These are phyloP conservation scores for Blastobotrys serpentis DNA, from an alignment of 1,139 yeast genomes.

Conservation along the genomic window DNA sequence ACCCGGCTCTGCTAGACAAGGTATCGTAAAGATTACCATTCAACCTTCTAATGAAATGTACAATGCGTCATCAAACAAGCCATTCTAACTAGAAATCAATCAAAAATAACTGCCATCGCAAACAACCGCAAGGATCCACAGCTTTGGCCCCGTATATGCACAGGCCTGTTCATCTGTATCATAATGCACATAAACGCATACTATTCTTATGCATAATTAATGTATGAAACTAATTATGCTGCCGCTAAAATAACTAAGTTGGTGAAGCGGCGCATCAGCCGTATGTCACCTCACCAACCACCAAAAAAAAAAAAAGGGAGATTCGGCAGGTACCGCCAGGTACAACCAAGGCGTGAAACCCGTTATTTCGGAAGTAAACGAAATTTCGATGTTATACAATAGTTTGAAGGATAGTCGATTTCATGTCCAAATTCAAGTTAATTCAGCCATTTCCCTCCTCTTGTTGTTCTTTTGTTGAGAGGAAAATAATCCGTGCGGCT, in stretches of 20 bases:
- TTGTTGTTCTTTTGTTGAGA: not conserved
- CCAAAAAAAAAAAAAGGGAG: not conserved
- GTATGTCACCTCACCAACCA: not conserved
- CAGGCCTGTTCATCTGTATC: not conserved
- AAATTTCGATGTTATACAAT: not conserved
- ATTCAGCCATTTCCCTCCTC: conserved; percentile 1
- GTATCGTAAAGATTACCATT: too few relatives aligned
- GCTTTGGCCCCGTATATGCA: not conserved
- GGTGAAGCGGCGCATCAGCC: too few relatives aligned
- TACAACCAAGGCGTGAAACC: too few relatives aligned
- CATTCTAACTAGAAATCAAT: not conserved
- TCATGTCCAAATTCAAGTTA: not conserved
- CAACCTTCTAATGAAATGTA: too few relatives aligned
- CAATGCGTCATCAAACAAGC: too few relatives aligned
- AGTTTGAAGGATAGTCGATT: not conserved
- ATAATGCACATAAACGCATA: not conserved
- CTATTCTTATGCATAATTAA: not conserved
- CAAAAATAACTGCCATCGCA: not conserved
- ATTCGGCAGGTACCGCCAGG: too few relatives aligned
- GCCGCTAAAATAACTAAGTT: too few relatives aligned
- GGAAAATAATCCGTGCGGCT: conserved; percentile 6
- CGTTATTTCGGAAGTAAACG: conserved; percentile 2
- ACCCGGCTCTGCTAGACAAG: too few relatives aligned
- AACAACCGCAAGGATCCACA: too few relatives aligned
- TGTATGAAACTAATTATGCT: too few relatives aligned